A percentile compares a stretch with the other conserved stretches of the same genome.
These are phyloP conservation scores for Penicillium waksmanii DNA, from an alignment of 495 filamentous ascomycete genomes.

Conservation along the genomic window DNA sequence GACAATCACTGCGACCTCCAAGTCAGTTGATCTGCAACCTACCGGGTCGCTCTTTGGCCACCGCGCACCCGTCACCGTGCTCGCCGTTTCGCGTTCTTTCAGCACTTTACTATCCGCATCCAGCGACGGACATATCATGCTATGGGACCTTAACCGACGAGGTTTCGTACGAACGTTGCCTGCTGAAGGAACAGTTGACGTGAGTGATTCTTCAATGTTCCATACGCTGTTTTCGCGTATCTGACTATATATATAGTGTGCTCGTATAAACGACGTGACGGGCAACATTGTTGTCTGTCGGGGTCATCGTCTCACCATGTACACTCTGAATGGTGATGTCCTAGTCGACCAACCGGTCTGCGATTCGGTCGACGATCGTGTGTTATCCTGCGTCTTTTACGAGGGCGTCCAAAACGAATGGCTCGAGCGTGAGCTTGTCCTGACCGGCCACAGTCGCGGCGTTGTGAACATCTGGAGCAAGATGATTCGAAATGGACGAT, in stretches of 20 bases:
- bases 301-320: slow-evolving; percentile 73
- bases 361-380: slow-evolving; percentile 68
- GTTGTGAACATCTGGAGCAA: slow-evolving; percentile 78
- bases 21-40: slow-evolving; percentile 79
- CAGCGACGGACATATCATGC: slow-evolving; percentile 75
- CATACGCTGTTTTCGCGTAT: neutral
- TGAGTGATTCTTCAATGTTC: slow-evolving; percentile 29
- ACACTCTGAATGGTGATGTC: slow-evolving; percentile 83
- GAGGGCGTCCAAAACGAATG: slow-evolving; percentile 92
- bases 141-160: slow-evolving; percentile 93
- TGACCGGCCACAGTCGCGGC: slow-evolving; percentile 85
- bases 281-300: slow-evolving; percentile 86
- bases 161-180: slow-evolving; percentile 81
- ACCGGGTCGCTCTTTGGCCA: slow-evolving; percentile 86
- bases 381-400: slow-evolving; percentile 87
- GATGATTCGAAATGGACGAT: slow-evolving; percentile 52
- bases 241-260: slow-evolving; percentile 61
- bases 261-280: slow-evolving; percentile 83
- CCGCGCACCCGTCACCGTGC: slow-evolving; percentile 73
- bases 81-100: slow-evolving; percentile 86
- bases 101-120: slow-evolving; percentile 82
- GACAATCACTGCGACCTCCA: slow-evolving; percentile 64
- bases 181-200: slow-evolving; percentile 52
- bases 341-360: slow-evolving; percentile 81
- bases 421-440: slow-evolving; percentile 81